Conservation (phyloP, 257 asterid species). For the Euphrasia confusa region DNA sequence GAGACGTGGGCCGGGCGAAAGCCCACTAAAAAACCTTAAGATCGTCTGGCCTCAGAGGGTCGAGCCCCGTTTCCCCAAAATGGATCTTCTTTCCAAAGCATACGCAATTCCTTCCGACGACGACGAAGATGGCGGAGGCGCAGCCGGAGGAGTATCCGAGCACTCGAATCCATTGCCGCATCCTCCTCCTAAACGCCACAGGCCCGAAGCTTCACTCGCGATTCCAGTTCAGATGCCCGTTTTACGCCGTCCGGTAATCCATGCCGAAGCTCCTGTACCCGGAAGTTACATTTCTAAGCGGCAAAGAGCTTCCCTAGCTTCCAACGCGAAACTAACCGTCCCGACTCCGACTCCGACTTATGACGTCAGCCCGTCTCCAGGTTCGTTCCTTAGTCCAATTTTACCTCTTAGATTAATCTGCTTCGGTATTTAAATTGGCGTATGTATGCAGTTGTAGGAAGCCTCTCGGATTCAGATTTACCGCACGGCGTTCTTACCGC, state of each 20-base stretch:
- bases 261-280: slow-evolving; percentile 44
- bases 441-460: slow-evolving; percentile 43
- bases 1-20: background rate
- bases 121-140: slow-evolving; percentile 37
- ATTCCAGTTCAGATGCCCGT: slow-evolving; percentile 16
- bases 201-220: slow-evolving; percentile 20
- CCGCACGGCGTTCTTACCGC: slow-evolving; percentile 45
- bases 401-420: background rate
- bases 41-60: too few relatives aligned
- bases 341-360: slow-evolving; percentile 21
- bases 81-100: slow-evolving; percentile 72
- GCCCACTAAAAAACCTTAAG: background rate
- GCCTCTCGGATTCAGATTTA: slow-evolving; percentile 50
- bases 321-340: slow-evolving; percentile 20
- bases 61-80: slow-evolving; percentile 17
- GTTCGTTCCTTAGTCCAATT: slow-evolving; percentile 27
- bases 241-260: slow-evolving; percentile 23
- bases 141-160: slow-evolving; percentile 10
- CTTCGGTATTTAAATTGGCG: background rate
- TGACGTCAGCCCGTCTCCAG: slow-evolving; percentile 29
- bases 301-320: slow-evolving; percentile 56
- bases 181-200: slow-evolving; percentile 38
- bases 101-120: slow-evolving; percentile 55
- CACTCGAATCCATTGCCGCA: slow-evolving; percentile 10
- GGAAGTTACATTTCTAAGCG: slow-evolving; percentile 85